Percentiles rank a stretch among this genome's conserved stretches.
Evolutionary conservation across 768 basidiomycete genomes (phyloP).

Genomic region (Kwoniella sp.): DNA sequence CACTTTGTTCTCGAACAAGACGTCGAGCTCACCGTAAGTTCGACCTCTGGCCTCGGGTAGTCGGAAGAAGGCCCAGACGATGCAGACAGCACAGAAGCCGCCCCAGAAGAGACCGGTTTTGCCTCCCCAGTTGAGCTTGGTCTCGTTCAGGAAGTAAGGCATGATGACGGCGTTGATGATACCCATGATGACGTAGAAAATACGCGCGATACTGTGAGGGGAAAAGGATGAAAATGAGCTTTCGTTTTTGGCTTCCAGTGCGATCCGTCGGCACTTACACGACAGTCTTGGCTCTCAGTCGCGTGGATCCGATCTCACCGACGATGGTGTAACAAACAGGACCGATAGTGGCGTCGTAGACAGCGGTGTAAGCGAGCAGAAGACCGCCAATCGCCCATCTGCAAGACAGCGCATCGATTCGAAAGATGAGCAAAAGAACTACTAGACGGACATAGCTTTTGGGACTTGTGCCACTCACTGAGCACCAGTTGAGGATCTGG

Average conservation of each 20-base stretch:
- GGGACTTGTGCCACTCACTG: constrained; percentile 20
- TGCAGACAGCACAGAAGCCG: constrained; percentile 22
- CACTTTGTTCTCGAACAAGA: constrained; percentile 49
- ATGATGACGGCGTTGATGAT: constrained; percentile 32
- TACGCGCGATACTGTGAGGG: constrained; percentile 19
- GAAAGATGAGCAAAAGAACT: not conserved
- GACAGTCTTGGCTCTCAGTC: constrained; percentile 50
- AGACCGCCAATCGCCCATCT: constrained; percentile 53
- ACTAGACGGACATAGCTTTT: constrained; percentile 9
- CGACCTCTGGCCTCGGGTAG: constrained; percentile 38
- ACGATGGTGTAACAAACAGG: constrained; percentile 46
- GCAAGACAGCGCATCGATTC: not conserved
- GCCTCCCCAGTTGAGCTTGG: constrained; percentile 40
- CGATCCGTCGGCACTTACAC: constrained; percentile 44
- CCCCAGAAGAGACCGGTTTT: constrained; percentile 51
- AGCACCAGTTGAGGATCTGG: constrained; percentile 21
- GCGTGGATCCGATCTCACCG: constrained; percentile 41
- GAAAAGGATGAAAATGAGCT: not conserved
- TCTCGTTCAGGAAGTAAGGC: constrained; percentile 39
- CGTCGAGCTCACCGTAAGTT: constrained; percentile 48
- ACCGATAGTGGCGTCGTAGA: constrained; percentile 45
- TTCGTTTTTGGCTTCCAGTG: not conserved
- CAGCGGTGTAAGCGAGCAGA: constrained; percentile 54
- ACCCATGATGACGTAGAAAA: constrained; percentile 36
- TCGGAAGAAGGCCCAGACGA: constrained; percentile 44